Conservation (phyloP, 78 protist species). For the Dictyostelium discoideum region DNA sequence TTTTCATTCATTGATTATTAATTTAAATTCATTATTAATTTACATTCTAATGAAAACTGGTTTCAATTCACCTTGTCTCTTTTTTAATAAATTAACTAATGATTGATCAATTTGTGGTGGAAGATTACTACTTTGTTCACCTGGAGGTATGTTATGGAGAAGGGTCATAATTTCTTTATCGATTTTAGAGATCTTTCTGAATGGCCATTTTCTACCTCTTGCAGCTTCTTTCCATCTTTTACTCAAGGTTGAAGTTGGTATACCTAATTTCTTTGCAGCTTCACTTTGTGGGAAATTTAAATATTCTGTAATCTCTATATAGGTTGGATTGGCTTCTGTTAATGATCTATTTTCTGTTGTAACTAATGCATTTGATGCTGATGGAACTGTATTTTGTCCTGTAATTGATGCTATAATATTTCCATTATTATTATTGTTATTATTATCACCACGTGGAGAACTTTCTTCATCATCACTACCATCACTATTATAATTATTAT, state of each 20-base stretch:
- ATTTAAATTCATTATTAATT: background rate
- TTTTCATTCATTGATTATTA: background rate
- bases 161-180: slow-evolving; percentile 87
- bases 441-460: background rate
- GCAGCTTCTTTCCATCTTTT: slow-evolving; percentile 91
- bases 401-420: background rate
- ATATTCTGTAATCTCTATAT: slow-evolving; percentile 85
- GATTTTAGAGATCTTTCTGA: slow-evolving; percentile 67
- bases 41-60: slow-evolving; percentile 80
- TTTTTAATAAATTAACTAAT: slow-evolving; percentile 26
- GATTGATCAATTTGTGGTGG: slow-evolving; percentile 32
- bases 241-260: slow-evolving; percentile 86
- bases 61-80: slow-evolving; percentile 68
- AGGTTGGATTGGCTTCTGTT: slow-evolving; percentile 9
- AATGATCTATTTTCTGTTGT: background rate
- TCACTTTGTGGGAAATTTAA: slow-evolving; percentile 80
- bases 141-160: slow-evolving; percentile 82
- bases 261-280: slow-evolving; percentile 82
- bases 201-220: slow-evolving; percentile 85
- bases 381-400: background rate
- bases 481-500: background rate
- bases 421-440: background rate
- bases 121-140: slow-evolving; percentile 16
- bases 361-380: background rate
- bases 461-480: background rate